Conservation (phyloP, 768 basidiomycete species). For the Suillus brevipes region DNA sequence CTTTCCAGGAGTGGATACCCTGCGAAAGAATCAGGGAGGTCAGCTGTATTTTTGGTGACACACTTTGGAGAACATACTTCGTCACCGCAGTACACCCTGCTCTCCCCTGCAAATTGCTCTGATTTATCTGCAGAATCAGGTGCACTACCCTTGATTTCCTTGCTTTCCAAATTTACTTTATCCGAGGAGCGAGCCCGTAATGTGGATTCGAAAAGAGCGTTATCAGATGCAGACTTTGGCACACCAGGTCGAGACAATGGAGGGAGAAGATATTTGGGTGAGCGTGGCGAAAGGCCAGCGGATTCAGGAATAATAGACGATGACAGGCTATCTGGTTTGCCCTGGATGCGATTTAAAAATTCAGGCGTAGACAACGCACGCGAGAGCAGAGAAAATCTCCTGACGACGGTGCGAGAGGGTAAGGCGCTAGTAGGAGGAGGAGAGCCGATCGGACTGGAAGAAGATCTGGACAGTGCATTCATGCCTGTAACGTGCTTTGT, state of each 20-base stretch:
- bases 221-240: conserved; percentile 16
- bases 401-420: background rate
- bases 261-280: conserved; percentile 7
- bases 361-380: conserved; percentile 12
- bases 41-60: background rate
- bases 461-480: conserved; percentile 15
- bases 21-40: conserved; percentile 20
- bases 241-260: conserved; percentile 16
- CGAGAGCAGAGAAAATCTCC: conserved; percentile 9
- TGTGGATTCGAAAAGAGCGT: conserved; percentile 1
- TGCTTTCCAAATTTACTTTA: conserved; percentile 21
- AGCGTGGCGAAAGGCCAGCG: background rate
- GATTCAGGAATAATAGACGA: background rate
- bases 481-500: conserved; percentile 63
- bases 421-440: conserved; percentile 8
- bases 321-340: conserved; percentile 1
- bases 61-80: conserved; percentile 38
- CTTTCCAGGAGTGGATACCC: conserved; percentile 40
- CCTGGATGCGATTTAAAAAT: background rate
- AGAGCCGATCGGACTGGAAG: conserved; percentile 12
- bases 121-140: conserved; percentile 14
- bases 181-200: background rate
- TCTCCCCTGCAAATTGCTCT: conserved; percentile 58
- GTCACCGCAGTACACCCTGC: conserved; percentile 51
- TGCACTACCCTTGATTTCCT: conserved; percentile 17